Base-by-base conservation (phyloP, 257 asterid genomes). In the Gardenia jasminoides region DNA sequence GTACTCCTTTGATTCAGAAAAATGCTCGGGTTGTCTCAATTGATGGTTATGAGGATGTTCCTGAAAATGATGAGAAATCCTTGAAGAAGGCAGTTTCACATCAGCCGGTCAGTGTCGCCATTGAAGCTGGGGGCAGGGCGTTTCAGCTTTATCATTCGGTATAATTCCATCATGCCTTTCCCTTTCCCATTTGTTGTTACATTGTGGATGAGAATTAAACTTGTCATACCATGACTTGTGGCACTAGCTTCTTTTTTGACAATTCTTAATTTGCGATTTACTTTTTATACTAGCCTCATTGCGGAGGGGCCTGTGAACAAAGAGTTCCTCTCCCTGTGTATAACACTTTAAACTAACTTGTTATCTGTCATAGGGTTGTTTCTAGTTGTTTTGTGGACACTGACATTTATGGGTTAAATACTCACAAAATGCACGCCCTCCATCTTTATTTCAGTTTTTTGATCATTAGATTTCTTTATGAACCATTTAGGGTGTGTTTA, bases 81-180 rank as follows among this genome's bases (percentile, higher is more conserved):
- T 83, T 94, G 75, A 84, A 76, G 94, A 94, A 94, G 83, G 99
- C 98, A 0, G 87, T 93, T 44, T 89, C 97, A 26, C 76, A 85
- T 70, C 99, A 93, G 78, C 96, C 97, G 0, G 91, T 94, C 75
- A 91, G 95, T 58, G 97, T 94, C 74, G 97, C 97, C 59, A 90
- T 94, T 87, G 98, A 93, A 83, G 99, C 94, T 0, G 97, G 99
- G 13, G 98, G 98, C 87, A 87, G 97, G 81, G 97, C 92, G 75
- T 94, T 94, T 85, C 99, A 94, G 86, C 92, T 89, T 56, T 94
- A 94, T 83, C 81, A 87, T 17, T 93, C 98, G 82, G 99, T 94
- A 91, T 3, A 79, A 67, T 77, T 3, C 11, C 64, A 6, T 54
- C 31, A 26, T 72, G 4, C 11, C 64, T 33, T 52, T 46, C 46